phyloP scores from a whole-genome alignment of 306 rosid species.

The Medicago lupulina region DNA sequence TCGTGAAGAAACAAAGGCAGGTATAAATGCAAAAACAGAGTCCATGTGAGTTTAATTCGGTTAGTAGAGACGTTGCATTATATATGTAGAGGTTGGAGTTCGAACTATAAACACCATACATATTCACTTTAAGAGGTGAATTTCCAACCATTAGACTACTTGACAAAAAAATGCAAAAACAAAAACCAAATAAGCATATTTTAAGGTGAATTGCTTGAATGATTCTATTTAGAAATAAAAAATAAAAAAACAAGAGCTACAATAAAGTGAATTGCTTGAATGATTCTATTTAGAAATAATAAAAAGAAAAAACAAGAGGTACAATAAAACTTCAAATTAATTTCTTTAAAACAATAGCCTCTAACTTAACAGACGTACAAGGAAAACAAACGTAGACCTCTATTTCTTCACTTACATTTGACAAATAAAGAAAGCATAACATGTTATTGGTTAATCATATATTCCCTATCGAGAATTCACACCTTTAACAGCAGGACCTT shows the following conservation, averaged over 20 bases:
- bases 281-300: background rate
- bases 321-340: slow-evolving; percentile 8
- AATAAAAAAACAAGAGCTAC: background rate
- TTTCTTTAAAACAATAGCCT: background rate
- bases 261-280: background rate
- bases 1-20: no score
- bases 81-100: no score
- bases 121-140: no score
- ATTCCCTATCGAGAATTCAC: slow-evolving; percentile 38
- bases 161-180: no score
- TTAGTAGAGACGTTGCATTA: no score
- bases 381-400: slow-evolving; percentile 19
- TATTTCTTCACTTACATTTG: slow-evolving; percentile 2
- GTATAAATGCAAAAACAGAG: no score
- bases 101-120: no score
- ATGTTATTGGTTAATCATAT: slow-evolving; percentile 10
- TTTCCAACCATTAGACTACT: no score
- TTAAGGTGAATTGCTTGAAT: no score
- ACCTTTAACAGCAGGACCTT: slow-evolving; percentile 24
- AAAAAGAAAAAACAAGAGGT: background rate
- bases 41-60: no score
- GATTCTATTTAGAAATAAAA: background rate
- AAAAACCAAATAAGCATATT: no score
- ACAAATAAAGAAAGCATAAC: slow-evolving; percentile 4
- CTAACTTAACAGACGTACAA: background rate